Base-by-base conservation (phyloP, 345 rosid genomes). In the Trapa incisa region DNA sequence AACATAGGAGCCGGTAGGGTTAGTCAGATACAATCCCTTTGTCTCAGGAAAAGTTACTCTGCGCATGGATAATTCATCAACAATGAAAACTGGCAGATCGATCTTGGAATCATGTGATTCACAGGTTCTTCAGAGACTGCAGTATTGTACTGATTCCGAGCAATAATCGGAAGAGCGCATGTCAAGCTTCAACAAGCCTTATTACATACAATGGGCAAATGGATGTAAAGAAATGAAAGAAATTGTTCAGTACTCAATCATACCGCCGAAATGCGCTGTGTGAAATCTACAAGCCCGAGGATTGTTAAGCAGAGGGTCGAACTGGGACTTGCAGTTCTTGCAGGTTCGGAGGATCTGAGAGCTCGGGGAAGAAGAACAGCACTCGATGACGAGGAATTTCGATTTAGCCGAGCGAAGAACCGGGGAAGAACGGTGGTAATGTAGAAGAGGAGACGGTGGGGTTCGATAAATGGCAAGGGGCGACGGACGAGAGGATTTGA, bases 241-340 rank as follows among this genome's bases (percentile, higher is more conserved):
- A 43, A 63, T 17, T 32, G 47, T 53, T 38, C 42, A 42, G 58
- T 4, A 29, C 0, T 0, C 22, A 47, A 50, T 37, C 42, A 70
- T 77, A 89, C 98, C 98, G 79, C 96, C 98, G 66, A 80, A 93
- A 86, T 89, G 98, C 64, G 96, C 90, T 42, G 94, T 82, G 86
- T 93, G 98, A 77, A 85, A 89, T 71, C 72, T 81, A 70, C 98
- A 93, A 68, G 96, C 90, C 2, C 75, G 82, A 64, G 92, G 89
- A 76, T 87, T 77, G 70, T 93, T 93, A 70, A 80, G 80, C 64
- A 78, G 76, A 75, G 89, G 91, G 73, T 92, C 89, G 81, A 89
- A 92, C 60, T 86, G 98, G 83, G 86, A 76, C 82, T 92, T 92
- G 89, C 96, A 92, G 56, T 80, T 85, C 85, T 82, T 86, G 81